A percentile compares a stretch with the other conserved stretches of the same genome.
These are phyloP conservation scores for Yamadazyma kanchanaburiensis DNA, from an alignment of 1,139 yeast species.

Conservation along the genomic window DNA sequence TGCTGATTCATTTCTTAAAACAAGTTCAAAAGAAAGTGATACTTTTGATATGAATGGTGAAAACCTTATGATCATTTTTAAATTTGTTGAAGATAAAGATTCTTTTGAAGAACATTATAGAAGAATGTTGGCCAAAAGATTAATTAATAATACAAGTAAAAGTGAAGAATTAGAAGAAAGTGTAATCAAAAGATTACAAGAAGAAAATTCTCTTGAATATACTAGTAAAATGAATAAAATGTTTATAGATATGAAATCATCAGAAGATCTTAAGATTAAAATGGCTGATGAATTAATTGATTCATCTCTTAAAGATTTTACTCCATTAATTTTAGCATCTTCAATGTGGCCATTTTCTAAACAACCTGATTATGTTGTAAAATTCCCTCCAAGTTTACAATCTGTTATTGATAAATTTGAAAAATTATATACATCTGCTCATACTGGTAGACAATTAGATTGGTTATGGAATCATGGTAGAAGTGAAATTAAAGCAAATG, in stretches of 20 bases:
- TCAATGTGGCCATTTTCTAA: slow-evolving; percentile 83
- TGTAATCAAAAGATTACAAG: slow-evolving; percentile 82
- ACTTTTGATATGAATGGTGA: slow-evolving; percentile 72
- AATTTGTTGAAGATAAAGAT: slow-evolving; percentile 90
- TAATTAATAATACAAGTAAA: slow-evolving; percentile 80
- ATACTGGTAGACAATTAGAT: slow-evolving; percentile 82
- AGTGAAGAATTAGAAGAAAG: slow-evolving; percentile 84
- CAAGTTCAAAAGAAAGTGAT: slow-evolving; percentile 68
- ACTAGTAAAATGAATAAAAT: slow-evolving; percentile 92
- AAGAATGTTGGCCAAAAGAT: slow-evolving; percentile 81
- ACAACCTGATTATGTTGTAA: slow-evolving; percentile 39
- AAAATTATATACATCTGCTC: slow-evolving; percentile 68
- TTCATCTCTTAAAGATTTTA: slow-evolving; percentile 55
- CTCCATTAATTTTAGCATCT: slow-evolving; percentile 78
- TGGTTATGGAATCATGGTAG: slow-evolving; percentile 97
- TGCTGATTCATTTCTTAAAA: slow-evolving; percentile 79
- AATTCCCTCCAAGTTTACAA: slow-evolving; percentile 51
- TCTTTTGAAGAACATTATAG: slow-evolving; percentile 93
- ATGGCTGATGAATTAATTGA: slow-evolving; percentile 52
- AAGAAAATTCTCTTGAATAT: slow-evolving; percentile 88
- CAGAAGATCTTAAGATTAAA: slow-evolving; percentile 68
- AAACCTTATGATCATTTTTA: slow-evolving; percentile 83
- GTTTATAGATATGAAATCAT: slow-evolving; percentile 92
- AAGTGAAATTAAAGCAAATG: slow-evolving; percentile 88
- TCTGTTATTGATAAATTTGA: slow-evolving; percentile 67